Percentiles rank a stretch among this genome's conserved stretches.
Conservation (phyloP, 1,139 yeast genomes). For the Protomyces gravidus region DNA sequence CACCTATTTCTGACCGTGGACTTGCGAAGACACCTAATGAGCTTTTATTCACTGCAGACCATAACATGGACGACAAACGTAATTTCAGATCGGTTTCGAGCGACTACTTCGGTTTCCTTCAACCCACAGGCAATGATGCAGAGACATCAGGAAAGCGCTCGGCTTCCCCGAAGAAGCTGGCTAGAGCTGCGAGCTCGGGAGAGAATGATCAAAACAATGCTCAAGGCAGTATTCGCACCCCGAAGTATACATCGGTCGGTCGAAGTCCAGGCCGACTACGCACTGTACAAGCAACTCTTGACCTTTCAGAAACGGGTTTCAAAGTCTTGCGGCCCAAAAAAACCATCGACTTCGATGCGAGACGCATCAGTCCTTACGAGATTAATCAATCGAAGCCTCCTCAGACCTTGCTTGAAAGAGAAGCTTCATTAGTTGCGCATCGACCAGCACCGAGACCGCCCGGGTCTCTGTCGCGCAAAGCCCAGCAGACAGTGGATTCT, state of each 20-base stretch:
- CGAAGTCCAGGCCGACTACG: not conserved
- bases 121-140: not conserved
- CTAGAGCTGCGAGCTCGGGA: too few relatives aligned
- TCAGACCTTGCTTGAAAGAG: not conserved
- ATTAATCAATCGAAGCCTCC: not conserved
- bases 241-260: not conserved
- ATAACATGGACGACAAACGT: not conserved
- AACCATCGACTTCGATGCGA: slow-evolving; percentile 77
- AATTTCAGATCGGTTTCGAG: not conserved
- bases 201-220: too few relatives aligned
- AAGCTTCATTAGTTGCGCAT: slow-evolving; percentile 13
- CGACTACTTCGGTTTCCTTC: not conserved
- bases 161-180: too few relatives aligned
- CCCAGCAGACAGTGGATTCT: too few relatives aligned
- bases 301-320: slow-evolving; percentile 4
- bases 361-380: slow-evolving; percentile 70
- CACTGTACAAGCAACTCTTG: not conserved
- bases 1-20: not conserved
- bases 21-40: not conserved
- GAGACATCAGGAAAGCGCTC: too few relatives aligned
- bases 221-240: not conserved
- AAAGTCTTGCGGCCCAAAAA: slow-evolving; percentile 34
- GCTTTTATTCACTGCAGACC: not conserved
- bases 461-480: slow-evolving; percentile 49
- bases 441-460: slow-evolving; percentile 26